Evolutionary conservation across 2,329 filamentous ascomycete genomes (phyloP), one percentile per base, ranked within the genome.

Genomic region (Colletotrichum shisoi): DNA sequence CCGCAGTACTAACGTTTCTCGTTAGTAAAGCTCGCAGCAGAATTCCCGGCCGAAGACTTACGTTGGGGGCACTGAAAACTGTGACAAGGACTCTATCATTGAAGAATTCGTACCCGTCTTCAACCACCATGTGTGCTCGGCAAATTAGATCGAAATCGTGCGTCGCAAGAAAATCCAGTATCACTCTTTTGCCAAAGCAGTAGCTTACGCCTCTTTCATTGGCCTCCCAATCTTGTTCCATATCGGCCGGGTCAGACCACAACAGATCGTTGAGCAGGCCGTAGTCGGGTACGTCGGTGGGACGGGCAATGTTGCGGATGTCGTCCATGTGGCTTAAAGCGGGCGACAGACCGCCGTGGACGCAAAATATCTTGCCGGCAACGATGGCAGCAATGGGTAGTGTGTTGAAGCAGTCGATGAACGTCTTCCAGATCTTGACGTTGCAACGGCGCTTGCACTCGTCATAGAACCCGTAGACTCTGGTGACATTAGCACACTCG

Each of bases 61-160:
- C 93, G 75, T 99, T 99, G 31, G 95, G 95, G 57, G 95, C 95
- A 70, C 93, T 97, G 77, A 99, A 99, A 1, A 99, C 94, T 2
- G 95, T 99, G 52, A 99, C 95, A 67, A 99, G 79, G 52, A 97
- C 91, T 66, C 95, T 87, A 77, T 99, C 95, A 69, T 92, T 96
- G 79, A 98, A 99, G 79, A 99, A 99, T 75, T 99, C 95, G 79
- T 99, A 99, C 12, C 95, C 95, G 76, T 99, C 95, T 78, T 99
- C 95, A 24, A 99, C 95, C 59, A 99, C 95, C 95, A 98, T 98
- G 80, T 99, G 95, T 56, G 95, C 95, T 71, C 95, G 90, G 77
- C 95, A 99, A 59, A 99, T 94, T 57, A 99, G 83, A 78, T 99
- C 95, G 76, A 99, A 98, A 79, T 99, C 95, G 76, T 99, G 95